Percentiles rank a stretch among this genome's conserved stretches.
Evolutionary conservation across 345 rosid species (phyloP).

Genomic region (Hibiscus tridactylites): DNA sequence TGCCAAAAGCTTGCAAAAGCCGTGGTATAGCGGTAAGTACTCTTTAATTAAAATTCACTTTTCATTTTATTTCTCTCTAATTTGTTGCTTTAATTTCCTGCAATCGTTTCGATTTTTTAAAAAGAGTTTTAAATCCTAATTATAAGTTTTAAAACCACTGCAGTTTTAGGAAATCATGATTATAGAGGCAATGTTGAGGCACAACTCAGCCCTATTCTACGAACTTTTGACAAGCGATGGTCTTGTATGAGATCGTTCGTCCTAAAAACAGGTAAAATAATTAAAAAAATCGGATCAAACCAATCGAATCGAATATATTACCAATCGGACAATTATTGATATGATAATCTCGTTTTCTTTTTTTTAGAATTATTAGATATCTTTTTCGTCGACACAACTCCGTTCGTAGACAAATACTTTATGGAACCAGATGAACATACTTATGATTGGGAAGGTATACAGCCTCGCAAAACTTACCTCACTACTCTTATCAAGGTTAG

Average conservation of each 20-base stretch:
- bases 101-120: background rate
- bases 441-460: slow-evolving; percentile 27
- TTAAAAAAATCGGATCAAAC: too few species aligned
- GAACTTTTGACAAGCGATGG: slow-evolving; percentile 22
- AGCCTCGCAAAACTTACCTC: slow-evolving; percentile 19
- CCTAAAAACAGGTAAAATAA: slow-evolving; percentile 20
- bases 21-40: slow-evolving; percentile 38
- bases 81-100: background rate
- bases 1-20: slow-evolving; percentile 35
- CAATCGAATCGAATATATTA: too few species aligned
- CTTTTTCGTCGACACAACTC: slow-evolving; percentile 29
- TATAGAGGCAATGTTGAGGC: slow-evolving; percentile 30
- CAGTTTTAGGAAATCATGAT: slow-evolving; percentile 36
- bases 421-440: slow-evolving; percentile 6
- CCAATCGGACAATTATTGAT: too few species aligned
- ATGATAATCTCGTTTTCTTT: background rate
- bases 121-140: background rate
- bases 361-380: slow-evolving; percentile 18
- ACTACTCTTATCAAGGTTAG: slow-evolving; percentile 20
- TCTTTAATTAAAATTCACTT: background rate
- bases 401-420: slow-evolving; percentile 22
- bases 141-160: background rate
- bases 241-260: slow-evolving; percentile 23
- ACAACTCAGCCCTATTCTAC: slow-evolving; percentile 17
- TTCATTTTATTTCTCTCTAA: background rate